Evolutionary conservation across 2,329 filamentous ascomycete genomes (phyloP).

Genomic region (Ophiosphaerella korrae): DNA sequence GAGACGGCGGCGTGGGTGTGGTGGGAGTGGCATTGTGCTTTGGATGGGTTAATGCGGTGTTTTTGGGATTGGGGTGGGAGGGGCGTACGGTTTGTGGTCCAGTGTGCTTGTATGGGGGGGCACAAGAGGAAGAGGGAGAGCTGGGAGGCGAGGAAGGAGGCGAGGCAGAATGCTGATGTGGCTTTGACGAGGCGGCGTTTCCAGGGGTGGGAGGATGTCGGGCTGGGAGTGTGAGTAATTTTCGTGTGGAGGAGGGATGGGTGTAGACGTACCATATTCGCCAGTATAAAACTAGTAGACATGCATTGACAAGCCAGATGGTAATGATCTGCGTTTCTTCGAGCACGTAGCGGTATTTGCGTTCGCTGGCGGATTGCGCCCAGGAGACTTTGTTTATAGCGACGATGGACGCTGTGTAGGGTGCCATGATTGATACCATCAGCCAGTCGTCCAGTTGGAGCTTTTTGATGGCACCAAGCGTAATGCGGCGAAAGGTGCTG

Average conservation of each 20-base stretch:
- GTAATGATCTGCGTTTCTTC: constrained; percentile 34
- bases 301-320: constrained; percentile 35
- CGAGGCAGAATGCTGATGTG: constrained; percentile 17
- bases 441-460: constrained; percentile 37
- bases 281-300: constrained; percentile 33
- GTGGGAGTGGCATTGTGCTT: constrained; percentile 28
- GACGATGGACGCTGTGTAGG: constrained; percentile 26
- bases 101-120: constrained; percentile 19
- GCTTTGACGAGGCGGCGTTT: constrained; percentile 15
- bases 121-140: constrained; percentile 28
- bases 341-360: constrained; percentile 28
- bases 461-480: constrained; percentile 24
- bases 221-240: constrained; percentile 12
- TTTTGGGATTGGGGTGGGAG: background rate
- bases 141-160: constrained; percentile 28
- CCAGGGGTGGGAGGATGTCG: constrained; percentile 10
- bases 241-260: background rate
- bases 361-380: background rate
- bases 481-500: constrained; percentile 27
- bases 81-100: constrained; percentile 18
- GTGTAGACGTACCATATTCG: constrained; percentile 33
- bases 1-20: constrained; percentile 20
- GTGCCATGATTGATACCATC: constrained; percentile 29
- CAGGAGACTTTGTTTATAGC: constrained; percentile 17
- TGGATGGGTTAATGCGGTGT: background rate